Evolutionary conservation across 2,329 filamentous ascomycete species (phyloP).

Genomic region (Aotearoamyces nothofagi): DNA sequence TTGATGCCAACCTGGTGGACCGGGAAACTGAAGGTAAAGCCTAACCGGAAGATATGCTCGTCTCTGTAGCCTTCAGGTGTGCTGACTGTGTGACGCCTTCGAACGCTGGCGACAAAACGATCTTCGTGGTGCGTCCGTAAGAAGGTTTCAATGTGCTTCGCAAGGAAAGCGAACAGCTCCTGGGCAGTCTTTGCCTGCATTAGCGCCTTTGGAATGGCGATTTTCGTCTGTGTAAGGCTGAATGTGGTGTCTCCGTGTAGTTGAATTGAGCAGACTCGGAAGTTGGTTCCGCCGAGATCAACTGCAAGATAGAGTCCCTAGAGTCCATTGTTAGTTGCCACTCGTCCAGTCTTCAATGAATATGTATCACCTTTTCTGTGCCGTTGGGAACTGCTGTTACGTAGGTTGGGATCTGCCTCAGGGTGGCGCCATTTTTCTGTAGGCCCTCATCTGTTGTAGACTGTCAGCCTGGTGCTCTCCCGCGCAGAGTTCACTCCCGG

Average conservation of each 20-base stretch:
- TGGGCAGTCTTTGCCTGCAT: slow-evolving; percentile 80
- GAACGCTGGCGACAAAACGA: slow-evolving; percentile 60
- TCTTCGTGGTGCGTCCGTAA: slow-evolving; percentile 77
- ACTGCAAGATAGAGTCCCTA: slow-evolving; percentile 87
- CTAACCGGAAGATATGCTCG: slow-evolving; percentile 76
- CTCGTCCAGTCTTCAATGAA: not conserved
- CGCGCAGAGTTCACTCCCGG: slow-evolving; percentile 7
- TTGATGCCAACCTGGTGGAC: slow-evolving; percentile 92
- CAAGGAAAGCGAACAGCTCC: slow-evolving; percentile 84
- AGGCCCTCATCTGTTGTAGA: slow-evolving; percentile 57
- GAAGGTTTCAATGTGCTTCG: slow-evolving; percentile 83
- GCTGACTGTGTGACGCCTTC: slow-evolving; percentile 45
- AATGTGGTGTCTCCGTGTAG: slow-evolving; percentile 93
- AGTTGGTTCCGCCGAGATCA: slow-evolving; percentile 96
- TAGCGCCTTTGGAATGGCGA: slow-evolving; percentile 74
- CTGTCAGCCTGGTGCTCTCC: not conserved
- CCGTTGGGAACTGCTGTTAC: slow-evolving; percentile 93
- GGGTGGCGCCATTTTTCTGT: slow-evolving; percentile 56
- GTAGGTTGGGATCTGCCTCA: slow-evolving; percentile 96
- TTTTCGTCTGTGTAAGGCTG: slow-evolving; percentile 83
- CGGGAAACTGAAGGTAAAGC: slow-evolving; percentile 98
- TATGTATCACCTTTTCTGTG: slow-evolving; percentile 66
- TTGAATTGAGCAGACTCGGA: slow-evolving; percentile 89
- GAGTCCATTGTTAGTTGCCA: slow-evolving; percentile 5
- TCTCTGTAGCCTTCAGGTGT: slow-evolving; percentile 44